A percentile compares a stretch with the other conserved stretches of the same genome.
Evolutionary conservation across 371 early-diverging fungal genomes (phyloP).

Genomic region (Lichtheimia hyalospora): DNA sequence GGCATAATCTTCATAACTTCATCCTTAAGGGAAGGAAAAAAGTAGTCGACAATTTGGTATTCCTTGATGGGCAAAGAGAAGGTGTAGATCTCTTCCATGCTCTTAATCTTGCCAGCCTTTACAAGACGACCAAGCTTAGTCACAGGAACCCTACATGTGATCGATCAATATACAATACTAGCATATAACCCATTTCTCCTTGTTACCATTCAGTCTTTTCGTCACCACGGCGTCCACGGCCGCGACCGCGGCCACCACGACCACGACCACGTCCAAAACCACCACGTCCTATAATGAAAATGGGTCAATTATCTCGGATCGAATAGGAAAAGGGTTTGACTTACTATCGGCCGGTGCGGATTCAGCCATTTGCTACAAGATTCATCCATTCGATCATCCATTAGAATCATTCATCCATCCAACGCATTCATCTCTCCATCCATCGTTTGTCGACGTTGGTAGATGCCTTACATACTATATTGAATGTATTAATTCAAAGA

Average conservation of each 20-base stretch:
- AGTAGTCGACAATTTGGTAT: conserved; percentile 98
- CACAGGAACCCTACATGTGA: conserved; percentile 80
- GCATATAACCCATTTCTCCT: too few relatives aligned
- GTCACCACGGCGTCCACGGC: conserved; percentile 84
- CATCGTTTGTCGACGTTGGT: background rate
- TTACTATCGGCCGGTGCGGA: conserved; percentile 78
- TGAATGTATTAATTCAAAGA: conserved; percentile 19
- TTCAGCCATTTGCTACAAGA: conserved; percentile 68
- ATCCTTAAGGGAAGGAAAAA: conserved; percentile 97
- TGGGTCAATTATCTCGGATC: background rate
- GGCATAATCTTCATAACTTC: conserved; percentile 99
- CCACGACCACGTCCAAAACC: conserved; percentile 88
- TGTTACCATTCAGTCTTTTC: conserved; percentile 88
- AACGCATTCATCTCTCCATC: conserved; percentile 5
- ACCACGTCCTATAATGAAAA: conserved; percentile 57
- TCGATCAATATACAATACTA: too few relatives aligned
- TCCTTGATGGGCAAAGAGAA: conserved; percentile 99
- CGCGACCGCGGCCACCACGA: conserved; percentile 78
- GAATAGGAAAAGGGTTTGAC: conserved; percentile 8
- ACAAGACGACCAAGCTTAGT: conserved; percentile 98
- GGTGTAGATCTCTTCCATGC: conserved; percentile 95
- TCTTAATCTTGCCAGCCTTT: conserved; percentile 91
- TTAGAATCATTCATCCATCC: conserved; percentile 2
- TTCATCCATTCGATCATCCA: conserved; percentile 15
- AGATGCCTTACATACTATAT: conserved; percentile 18